Evolutionary conservation across 176 grass and related monocot genomes (phyloP), one percentile per base, ranked within the genome.

Genomic region (Triticum monococcum): DNA sequence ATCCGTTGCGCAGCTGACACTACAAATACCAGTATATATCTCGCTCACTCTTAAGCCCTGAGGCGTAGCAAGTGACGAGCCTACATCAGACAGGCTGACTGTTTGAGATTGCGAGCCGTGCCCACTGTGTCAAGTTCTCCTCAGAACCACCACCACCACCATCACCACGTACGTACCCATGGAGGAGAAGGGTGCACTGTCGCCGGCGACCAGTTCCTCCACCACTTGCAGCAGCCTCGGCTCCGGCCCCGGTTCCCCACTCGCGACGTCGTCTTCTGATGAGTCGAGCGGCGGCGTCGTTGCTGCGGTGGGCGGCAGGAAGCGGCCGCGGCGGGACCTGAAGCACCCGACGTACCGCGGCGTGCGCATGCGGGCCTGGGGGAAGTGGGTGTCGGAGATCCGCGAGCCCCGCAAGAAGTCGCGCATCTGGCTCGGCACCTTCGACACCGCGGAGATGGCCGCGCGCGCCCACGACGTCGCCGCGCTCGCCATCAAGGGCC

Each of bases 371-470:
- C 89, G 91, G 28, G 78, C 62, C 26, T 98, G 96, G 96, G 96
- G 96, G 4, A 98, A 98, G 88, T 98, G 96, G 96, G 96, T 98
- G 43, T 98, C 96, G n/a, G 96, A 98, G 92, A 96, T 98, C 79
- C 90, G 96, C 40, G 96, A 98, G 87, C 96, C 96, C 23, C 81
- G 90, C 5, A 98, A 98, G 88, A 98, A 98, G 88, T 98, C 96
- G 12, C 83, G 96, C 73, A 98, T 98, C 81, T 98, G 96, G 96
- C 96, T 98, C 12, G 96, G 96, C 28, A 98, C 96, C 71, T 95
- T 93, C 79, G 85, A 88, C 76, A 80, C 80, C 30, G 85, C 92
- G 10, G 94, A 94, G 64, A 89, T 92, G 92, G 94, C 94, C 8
- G 92, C 92, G n/a, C 94, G 91, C 50, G 94, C 89, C 24, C 94